phyloP scores from a whole-genome alignment of 2,329 filamentous ascomycete species.

The Nigrospora oryzae region DNA sequence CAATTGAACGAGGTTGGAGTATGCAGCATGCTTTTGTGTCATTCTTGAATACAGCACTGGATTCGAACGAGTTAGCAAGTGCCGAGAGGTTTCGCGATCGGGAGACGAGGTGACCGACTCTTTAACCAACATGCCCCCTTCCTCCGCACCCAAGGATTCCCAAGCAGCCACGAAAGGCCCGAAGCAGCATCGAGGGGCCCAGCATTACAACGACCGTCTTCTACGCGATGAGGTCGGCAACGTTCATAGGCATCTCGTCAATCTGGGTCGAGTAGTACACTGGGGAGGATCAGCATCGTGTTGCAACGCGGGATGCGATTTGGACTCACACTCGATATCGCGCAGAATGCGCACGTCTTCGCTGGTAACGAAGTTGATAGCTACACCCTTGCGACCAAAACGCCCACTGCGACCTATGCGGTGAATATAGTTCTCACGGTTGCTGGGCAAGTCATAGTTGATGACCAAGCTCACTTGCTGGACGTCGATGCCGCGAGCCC shows the following conservation, averaged over 20 bases:
- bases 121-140: conserved; percentile 2
- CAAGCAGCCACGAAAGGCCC: neutral
- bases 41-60: conserved; percentile 2
- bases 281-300: conserved; percentile 20
- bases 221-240: conserved; percentile 52
- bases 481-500: conserved; percentile 85
- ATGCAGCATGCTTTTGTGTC: conserved; percentile 3
- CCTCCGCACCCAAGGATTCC: neutral
- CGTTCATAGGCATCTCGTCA: conserved; percentile 98
- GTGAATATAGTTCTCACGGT: conserved; percentile 98
- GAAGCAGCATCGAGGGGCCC: too few relatives aligned
- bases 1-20: too few relatives aligned
- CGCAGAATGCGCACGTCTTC: conserved; percentile 96
- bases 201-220: neutral
- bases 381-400: conserved; percentile 99
- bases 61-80: neutral
- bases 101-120: neutral
- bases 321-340: conserved; percentile 78
- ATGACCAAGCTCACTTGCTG: conserved; percentile 95
- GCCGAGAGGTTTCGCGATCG: too few relatives aligned
- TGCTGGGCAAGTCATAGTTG: conserved; percentile 97
- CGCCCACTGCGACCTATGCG: conserved; percentile 99
- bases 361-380: conserved; percentile 98
- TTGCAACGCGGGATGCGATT: neutral
- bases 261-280: conserved; percentile 96